Percentiles rank a stretch among this genome's conserved stretches.
These are phyloP conservation scores for Yamadazyma atmosphaerica DNA, from an alignment of 1,139 yeast genomes.

Conservation along the genomic window DNA sequence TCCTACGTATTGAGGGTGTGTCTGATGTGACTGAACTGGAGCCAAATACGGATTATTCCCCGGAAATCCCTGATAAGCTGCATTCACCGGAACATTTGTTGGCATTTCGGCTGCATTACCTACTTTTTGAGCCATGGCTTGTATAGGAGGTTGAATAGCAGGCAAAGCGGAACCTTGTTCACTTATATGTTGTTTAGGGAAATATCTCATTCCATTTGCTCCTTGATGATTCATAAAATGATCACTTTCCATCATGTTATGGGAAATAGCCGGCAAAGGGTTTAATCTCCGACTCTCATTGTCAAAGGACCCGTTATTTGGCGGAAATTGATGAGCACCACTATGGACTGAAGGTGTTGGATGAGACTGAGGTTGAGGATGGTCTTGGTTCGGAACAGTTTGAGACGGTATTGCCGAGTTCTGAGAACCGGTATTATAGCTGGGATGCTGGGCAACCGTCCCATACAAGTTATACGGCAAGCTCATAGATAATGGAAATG, in stretches of 20 bases:
- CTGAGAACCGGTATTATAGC: too few species aligned
- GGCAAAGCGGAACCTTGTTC: background rate
- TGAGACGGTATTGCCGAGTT: background rate
- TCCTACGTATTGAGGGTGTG: slow-evolving; percentile 7
- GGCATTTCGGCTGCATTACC: background rate
- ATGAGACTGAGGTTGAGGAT: slow-evolving; percentile 7
- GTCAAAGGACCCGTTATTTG: background rate
- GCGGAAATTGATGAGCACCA: slow-evolving; percentile 2
- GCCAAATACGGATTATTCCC: background rate
- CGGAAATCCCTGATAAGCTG: background rate
- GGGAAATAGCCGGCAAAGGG: slow-evolving; percentile 5
- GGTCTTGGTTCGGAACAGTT: slow-evolving; percentile 2
- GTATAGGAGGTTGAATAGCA: background rate
- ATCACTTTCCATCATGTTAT: background rate
- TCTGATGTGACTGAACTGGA: background rate
- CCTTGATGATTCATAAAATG: slow-evolving; percentile 1
- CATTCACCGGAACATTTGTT: background rate
- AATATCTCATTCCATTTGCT: background rate
- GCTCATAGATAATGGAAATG: slow-evolving; percentile 6
- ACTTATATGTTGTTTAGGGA: background rate
- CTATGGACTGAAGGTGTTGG: slow-evolving; percentile 4
- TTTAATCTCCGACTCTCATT: slow-evolving; percentile 7
- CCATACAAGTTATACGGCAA: slow-evolving; percentile 14
- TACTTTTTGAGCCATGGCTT: background rate
- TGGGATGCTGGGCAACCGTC: slow-evolving; percentile 2